Evolutionary conservation across 2,329 filamentous ascomycete species (phyloP), one percentile per base, ranked within the genome.

Genomic region (Trichocomaceae sp.): DNA sequence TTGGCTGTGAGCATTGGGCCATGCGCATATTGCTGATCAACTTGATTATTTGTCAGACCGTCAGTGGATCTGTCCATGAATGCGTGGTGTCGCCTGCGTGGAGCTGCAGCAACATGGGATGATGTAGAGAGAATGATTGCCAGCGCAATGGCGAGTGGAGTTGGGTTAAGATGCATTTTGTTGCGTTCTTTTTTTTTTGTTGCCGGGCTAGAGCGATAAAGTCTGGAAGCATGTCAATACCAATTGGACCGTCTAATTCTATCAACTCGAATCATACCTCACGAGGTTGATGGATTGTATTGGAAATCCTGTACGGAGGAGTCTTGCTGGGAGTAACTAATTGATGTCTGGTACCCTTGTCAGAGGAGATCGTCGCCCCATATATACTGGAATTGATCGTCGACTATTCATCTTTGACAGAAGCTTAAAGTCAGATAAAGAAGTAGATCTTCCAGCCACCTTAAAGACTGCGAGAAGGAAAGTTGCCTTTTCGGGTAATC

Each of bases 351-450:
- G 10, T 26, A 23, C 26, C 5, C 31, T 47, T 39, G 22, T 9
- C 15, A 47, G 20, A n/a, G 45, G 45, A 47, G 9, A 33, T 37
- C 10, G 41, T 56, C 45, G 37, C 44, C 41, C 37, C 45, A 56
- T 56, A 56, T 49, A 56, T 56, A 56, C 20, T 56, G 45, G 44
- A 56, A 56, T 52, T 45, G 45, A 49, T 52, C 50, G 29, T 44
- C 49, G n/a, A n/a, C 17, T 47, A 3, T 8, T 46, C 20, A 29
- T 31, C 17, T 13, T 7, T 44, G 41, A 45, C 26, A 46, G 15
- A 26, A 26, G 26, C 22, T 12, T 37, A 29, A 26, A 48, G 44
- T 13, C n/a, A 19, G 19, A n/a, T 23, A 19, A n/a, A 47, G 15
- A 22, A 23, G 1, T 52, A n/a, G 23, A 26, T 26, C 23, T 10